These are phyloP conservation scores for Aspergillus fischeri DNA, from an alignment of 2,329 filamentous ascomycete species.

Conservation along the genomic window DNA sequence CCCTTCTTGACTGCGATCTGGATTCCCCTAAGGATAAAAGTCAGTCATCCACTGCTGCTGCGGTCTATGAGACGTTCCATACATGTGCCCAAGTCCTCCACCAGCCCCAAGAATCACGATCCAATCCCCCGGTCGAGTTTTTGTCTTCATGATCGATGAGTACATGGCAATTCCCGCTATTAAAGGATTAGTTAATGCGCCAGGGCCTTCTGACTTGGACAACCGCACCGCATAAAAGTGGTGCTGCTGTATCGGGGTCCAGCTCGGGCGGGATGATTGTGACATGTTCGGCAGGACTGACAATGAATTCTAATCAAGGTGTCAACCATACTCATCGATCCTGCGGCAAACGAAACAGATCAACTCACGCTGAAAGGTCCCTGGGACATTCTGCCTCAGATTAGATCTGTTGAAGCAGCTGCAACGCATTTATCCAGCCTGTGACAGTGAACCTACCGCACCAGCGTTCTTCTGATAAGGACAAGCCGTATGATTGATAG, in stretches of 20 bases:
- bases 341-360: background rate
- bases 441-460: conserved; percentile 22
- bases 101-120: conserved; percentile 35
- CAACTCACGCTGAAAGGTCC: conserved; percentile 34
- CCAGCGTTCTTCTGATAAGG: conserved; percentile 37
- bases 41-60: background rate
- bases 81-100: conserved; percentile 39
- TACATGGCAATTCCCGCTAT: conserved; percentile 38
- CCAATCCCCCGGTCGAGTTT: conserved; percentile 31
- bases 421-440: background rate
- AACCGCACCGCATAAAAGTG: conserved; percentile 33
- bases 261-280: conserved; percentile 33
- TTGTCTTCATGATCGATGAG: conserved; percentile 37
- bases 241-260: conserved; percentile 30
- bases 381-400: conserved; percentile 29
- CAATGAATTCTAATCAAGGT: conserved; percentile 27
- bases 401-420: conserved; percentile 1
- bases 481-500: conserved; percentile 36
- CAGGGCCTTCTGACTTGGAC: background rate
- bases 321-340: background rate
- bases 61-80: conserved; percentile 1
- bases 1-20: conserved; percentile 36
- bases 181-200: background rate
- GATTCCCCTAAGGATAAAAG: conserved; percentile 25
- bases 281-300: conserved; percentile 33